A percentile compares a stretch with the other conserved stretches of the same genome.
phyloP scores from a whole-genome alignment of 805 yeast species.

The Nakazawaea sp. region DNA sequence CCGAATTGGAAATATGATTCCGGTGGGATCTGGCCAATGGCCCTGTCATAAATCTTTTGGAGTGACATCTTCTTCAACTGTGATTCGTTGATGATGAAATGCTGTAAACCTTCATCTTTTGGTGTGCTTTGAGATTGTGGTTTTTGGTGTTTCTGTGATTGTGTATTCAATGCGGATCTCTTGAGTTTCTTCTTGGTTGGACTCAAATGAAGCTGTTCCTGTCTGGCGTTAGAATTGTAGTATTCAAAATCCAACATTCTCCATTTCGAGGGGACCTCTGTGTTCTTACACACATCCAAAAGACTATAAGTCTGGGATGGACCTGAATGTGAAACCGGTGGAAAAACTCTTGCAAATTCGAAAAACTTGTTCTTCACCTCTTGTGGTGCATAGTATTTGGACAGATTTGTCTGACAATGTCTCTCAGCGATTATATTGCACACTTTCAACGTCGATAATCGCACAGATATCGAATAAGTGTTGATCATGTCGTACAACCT shows the following conservation, averaged over 20 bases:
- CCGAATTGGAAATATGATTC: slow-evolving; percentile 61
- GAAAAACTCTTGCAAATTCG: slow-evolving; percentile 38
- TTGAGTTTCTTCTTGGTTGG: slow-evolving; percentile 15
- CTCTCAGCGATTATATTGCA: slow-evolving; percentile 56
- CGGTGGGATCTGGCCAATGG: slow-evolving; percentile 48
- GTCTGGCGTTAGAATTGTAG: slow-evolving; percentile 24
- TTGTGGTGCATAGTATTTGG: slow-evolving; percentile 37
- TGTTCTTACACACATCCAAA: slow-evolving; percentile 22
- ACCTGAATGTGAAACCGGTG: slow-evolving; percentile 19
- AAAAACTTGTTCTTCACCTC: slow-evolving; percentile 38
- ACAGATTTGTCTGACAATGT: slow-evolving; percentile 38
- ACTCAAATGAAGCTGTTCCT: background rate
- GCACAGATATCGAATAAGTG: slow-evolving; percentile 52
- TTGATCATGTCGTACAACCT: slow-evolving; percentile 51
- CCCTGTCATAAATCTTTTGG: slow-evolving; percentile 61
- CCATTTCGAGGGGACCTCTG: slow-evolving; percentile 48
- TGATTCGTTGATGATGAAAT: slow-evolving; percentile 46
- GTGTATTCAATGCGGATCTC: slow-evolving; percentile 14
- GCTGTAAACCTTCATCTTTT: slow-evolving; percentile 39
- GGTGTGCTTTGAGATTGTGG: slow-evolving; percentile 1
- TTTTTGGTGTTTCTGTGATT: slow-evolving; percentile 10
- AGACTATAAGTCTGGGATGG: slow-evolving; percentile 15
- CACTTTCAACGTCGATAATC: slow-evolving; percentile 54
- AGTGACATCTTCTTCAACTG: slow-evolving; percentile 45
- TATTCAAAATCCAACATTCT: slow-evolving; percentile 46